These are phyloP conservation scores for Erigeron philadelphicus DNA, from an alignment of 140 eudicot genomes.

Conservation along the genomic window DNA sequence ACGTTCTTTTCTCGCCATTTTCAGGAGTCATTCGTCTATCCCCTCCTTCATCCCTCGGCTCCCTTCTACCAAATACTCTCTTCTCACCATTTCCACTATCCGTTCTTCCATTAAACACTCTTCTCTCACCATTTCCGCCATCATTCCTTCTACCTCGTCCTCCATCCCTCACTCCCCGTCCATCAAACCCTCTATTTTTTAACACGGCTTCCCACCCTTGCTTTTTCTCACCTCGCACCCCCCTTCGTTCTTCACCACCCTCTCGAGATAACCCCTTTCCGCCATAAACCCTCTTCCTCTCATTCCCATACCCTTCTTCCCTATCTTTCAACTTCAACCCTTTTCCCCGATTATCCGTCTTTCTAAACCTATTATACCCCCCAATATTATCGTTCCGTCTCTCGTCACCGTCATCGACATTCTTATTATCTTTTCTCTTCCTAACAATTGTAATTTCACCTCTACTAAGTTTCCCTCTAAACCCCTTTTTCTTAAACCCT, in stretches of 20 bases:
- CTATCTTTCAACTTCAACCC: conserved; percentile 22
- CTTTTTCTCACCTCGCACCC: not conserved
- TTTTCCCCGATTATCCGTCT: conserved; percentile 15
- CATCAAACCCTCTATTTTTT: not conserved
- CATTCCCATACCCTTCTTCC: conserved; percentile 25
- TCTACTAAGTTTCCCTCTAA: conserved; percentile 12
- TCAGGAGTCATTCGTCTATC: conserved; percentile 25
- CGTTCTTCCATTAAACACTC: conserved; percentile 22
- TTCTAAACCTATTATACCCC: conserved; percentile 13
- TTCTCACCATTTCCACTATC: conserved; percentile 25
- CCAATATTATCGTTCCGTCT: conserved; percentile 3
- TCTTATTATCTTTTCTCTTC: not conserved
- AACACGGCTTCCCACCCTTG: not conserved
- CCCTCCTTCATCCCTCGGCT: conserved; percentile 13
- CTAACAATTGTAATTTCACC: not conserved
- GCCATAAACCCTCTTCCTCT: conserved; percentile 32
- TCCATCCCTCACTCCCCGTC: not conserved
- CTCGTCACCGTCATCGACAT: conserved; percentile 17
- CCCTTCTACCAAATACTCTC: conserved; percentile 15
- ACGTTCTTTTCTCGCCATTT: conserved; percentile 25
- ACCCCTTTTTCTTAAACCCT: conserved; percentile 32
- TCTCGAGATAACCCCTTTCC: conserved; percentile 21
- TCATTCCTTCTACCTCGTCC: not conserved
- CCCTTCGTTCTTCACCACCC: conserved; percentile 20
- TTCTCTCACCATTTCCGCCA: not conserved